phyloP scores from a whole-genome alignment of 345 rosid genomes.

The Leavenworthia alabamica region DNA sequence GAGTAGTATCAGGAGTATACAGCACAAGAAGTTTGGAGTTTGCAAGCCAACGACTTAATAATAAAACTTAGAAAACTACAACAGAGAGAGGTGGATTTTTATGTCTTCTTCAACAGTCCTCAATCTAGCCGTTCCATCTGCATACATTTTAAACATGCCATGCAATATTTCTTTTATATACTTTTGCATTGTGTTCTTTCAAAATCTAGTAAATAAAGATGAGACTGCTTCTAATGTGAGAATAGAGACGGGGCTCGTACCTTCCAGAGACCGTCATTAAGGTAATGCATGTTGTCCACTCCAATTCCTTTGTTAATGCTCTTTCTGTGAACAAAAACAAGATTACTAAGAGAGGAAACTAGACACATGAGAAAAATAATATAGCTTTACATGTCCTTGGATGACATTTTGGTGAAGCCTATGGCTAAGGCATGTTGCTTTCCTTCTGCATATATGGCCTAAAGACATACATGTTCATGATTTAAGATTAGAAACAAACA shows the following conservation, averaged over 20 bases:
- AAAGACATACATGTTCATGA: conserved; percentile 21
- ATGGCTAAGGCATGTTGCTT: conserved; percentile 97
- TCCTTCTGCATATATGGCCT: conserved; percentile 99
- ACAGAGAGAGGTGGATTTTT: too few species aligned
- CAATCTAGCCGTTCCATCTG: conserved; percentile 94
- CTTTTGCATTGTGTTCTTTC: neutral
- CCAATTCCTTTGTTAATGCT: conserved; percentile 95
- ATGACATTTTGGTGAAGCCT: conserved; percentile 97
- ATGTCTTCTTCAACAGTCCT: too few species aligned
- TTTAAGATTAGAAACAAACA: neutral
- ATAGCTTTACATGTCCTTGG: conserved; percentile 90
- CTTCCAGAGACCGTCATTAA: conserved; percentile 99
- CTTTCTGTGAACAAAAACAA: conserved; percentile 44
- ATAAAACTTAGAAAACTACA: too few species aligned
- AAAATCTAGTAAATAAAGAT: neutral
- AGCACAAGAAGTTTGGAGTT: too few species aligned
- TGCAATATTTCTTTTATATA: neutral
- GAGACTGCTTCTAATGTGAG: neutral
- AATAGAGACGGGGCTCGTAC: conserved; percentile 32
- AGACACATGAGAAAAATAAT: neutral
- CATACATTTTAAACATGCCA: conserved; percentile 2
- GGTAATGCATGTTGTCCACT: conserved; percentile 98
- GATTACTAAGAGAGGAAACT: neutral
- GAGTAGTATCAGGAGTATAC: too few species aligned
- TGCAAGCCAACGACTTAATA: too few species aligned